These are phyloP conservation scores for Megacollybia platyphylla DNA, from an alignment of 1,284 basidiomycete genomes.

Conservation along the genomic window DNA sequence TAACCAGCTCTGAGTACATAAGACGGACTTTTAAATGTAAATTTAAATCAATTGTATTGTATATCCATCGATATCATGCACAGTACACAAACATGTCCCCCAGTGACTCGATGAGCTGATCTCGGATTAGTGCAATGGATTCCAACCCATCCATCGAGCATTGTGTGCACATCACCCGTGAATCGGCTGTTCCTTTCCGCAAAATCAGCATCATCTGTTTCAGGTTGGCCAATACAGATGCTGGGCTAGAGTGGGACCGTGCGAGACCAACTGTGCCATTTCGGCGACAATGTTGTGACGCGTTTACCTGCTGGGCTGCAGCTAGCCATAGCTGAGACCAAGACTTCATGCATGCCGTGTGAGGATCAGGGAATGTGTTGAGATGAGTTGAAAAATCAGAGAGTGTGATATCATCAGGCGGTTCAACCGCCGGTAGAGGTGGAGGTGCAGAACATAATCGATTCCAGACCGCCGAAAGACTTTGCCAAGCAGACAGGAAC, in stretches of 20 bases:
- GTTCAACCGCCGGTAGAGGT: conserved; percentile 10
- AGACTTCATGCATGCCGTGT: conserved; percentile 15
- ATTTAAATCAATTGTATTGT: neutral
- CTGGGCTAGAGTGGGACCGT: conserved; percentile 10
- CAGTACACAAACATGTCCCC: conserved; percentile 10
- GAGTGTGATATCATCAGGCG: conserved; percentile 1
- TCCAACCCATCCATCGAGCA: conserved; percentile 29
- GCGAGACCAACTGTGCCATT: neutral
- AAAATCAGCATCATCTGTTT: conserved; percentile 23
- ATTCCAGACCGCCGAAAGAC: conserved; percentile 22
- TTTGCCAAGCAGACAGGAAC: conserved; percentile 22
- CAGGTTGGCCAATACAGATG: conserved; percentile 26
- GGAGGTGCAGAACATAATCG: conserved; percentile 20
- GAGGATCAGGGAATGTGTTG: conserved; percentile 8
- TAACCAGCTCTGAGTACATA: neutral
- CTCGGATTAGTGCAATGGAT: conserved; percentile 20
- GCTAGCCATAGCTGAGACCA: conserved; percentile 21
- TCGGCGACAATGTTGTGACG: neutral
- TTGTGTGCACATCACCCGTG: conserved; percentile 18
- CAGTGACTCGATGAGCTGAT: conserved; percentile 23
- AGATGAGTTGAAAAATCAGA: neutral
- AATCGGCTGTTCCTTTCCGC: conserved; percentile 18
- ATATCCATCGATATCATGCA: neutral
- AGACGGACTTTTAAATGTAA: neutral
- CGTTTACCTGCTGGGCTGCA: neutral